Evolutionary conservation across 139 green algal genomes (phyloP).

Genomic region (Coelastrella sp.): DNA sequence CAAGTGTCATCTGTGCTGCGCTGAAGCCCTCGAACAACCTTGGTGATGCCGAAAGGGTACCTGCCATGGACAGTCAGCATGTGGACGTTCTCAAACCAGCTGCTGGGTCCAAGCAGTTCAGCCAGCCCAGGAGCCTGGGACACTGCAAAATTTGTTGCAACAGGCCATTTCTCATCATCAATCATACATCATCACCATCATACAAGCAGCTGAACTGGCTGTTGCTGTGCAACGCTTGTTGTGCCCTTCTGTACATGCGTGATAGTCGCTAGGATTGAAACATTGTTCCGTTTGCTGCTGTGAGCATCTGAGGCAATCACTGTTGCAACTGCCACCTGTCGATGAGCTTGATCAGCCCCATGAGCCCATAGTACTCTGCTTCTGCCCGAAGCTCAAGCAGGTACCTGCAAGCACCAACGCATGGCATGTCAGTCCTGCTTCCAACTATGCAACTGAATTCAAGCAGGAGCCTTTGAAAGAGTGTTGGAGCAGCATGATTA

Average conservation of each 20-base stretch:
- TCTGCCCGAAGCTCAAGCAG: constrained; percentile 77
- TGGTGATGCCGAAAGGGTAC: constrained; percentile 61
- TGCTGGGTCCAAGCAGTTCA: no score
- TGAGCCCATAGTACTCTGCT: constrained; percentile 79
- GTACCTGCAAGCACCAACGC: constrained; percentile 55
- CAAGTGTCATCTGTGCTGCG: constrained; percentile 61
- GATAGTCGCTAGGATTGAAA: not conserved
- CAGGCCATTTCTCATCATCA: not conserved
- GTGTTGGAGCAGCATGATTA: no score
- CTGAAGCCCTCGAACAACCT: constrained; percentile 50
- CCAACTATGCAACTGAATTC: no score
- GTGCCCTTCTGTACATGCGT: not conserved
- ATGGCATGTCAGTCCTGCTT: no score
- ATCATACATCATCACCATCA: not conserved
- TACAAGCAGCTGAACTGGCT: not conserved
- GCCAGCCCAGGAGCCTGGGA: no score
- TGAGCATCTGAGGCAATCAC: not conserved
- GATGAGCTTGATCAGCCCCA: constrained; percentile 66
- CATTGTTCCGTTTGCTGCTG: not conserved
- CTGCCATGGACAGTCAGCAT: constrained; percentile 11
- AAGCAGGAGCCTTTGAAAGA: no score
- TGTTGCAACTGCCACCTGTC: constrained; percentile 59
- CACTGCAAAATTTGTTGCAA: not conserved
- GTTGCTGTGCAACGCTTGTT: not conserved
- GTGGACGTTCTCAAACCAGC: not conserved